phyloP scores from a whole-genome alignment of 441 rosid species.

The Cnidoscolus chayamansa region DNA sequence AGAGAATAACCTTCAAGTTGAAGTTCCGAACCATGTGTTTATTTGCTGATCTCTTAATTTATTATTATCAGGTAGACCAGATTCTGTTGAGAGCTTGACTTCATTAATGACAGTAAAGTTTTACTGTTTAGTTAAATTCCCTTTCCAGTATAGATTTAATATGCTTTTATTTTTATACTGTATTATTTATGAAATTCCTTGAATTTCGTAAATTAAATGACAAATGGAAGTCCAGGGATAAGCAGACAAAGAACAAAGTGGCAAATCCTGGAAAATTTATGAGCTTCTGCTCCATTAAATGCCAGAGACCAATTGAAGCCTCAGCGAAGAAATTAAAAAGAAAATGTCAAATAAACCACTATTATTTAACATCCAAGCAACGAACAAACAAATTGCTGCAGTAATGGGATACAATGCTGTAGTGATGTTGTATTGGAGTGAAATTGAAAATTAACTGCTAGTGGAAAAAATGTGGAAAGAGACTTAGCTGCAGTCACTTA shows the following conservation, averaged over 20 bases:
- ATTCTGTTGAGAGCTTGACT: background rate
- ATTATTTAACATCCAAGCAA: background rate
- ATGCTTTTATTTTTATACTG: background rate
- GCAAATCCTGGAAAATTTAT: constrained; percentile 6
- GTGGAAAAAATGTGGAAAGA: background rate
- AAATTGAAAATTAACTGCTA: background rate
- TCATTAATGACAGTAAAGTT: background rate
- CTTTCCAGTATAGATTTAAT: background rate
- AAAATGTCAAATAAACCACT: constrained; percentile 2
- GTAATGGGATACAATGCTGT: background rate
- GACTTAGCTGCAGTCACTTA: constrained; percentile 2
- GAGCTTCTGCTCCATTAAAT: background rate
- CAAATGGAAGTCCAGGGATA: background rate
- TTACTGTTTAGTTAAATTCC: background rate
- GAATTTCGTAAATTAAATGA: background rate
- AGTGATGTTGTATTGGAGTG: background rate
- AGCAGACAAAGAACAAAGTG: constrained; percentile 1
- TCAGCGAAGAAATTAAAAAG: constrained; percentile 1
- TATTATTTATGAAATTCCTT: background rate
- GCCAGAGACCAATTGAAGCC: background rate
- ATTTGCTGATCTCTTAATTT: background rate
- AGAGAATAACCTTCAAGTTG: background rate
- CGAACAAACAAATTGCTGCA: background rate
- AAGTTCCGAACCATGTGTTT: background rate
- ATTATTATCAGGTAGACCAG: background rate